Conservation (phyloP, 306 rosid species). For the Morella rubra region DNA sequence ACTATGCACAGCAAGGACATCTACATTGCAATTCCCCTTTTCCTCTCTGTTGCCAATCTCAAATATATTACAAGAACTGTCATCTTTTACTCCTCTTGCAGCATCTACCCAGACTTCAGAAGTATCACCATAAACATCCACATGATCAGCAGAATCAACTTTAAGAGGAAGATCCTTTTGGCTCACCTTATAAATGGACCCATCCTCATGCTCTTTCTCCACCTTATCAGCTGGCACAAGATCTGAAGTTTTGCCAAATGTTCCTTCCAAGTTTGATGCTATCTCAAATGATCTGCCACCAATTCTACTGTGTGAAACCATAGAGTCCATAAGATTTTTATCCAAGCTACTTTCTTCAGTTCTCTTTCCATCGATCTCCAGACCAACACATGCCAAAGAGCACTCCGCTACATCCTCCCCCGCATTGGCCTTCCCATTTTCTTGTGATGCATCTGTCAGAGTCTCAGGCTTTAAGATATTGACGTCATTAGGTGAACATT, state of each 20-base stretch:
- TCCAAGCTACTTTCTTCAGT: slow-evolving; percentile 29
- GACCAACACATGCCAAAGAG: slow-evolving; percentile 31
- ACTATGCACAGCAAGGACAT: slow-evolving; percentile 37
- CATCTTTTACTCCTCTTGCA: slow-evolving; percentile 18
- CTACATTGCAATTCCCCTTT: slow-evolving; percentile 35
- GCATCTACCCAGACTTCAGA: slow-evolving; percentile 34
- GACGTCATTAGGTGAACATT: slow-evolving; percentile 36
- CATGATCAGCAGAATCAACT: slow-evolving; percentile 35
- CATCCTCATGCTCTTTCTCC: slow-evolving; percentile 29
- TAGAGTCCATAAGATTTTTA: slow-evolving; percentile 19
- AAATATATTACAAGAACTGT: slow-evolving; percentile 25
- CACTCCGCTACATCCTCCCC: slow-evolving; percentile 28
- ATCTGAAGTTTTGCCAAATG: slow-evolving; percentile 30
- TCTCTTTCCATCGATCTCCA: slow-evolving; percentile 24
- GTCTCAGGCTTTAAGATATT: slow-evolving; percentile 35
- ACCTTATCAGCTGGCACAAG: slow-evolving; percentile 28
- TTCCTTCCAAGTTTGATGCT: slow-evolving; percentile 34
- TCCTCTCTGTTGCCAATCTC: slow-evolving; percentile 35
- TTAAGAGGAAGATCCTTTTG: slow-evolving; percentile 31
- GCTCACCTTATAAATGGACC: slow-evolving; percentile 28
- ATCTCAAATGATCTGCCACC: slow-evolving; percentile 32
- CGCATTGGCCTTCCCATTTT: slow-evolving; percentile 26
- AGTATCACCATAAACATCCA: slow-evolving; percentile 14
- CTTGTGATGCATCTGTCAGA: slow-evolving; percentile 27
- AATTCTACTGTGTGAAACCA: slow-evolving; percentile 28